Evolutionary conservation across 2,329 filamentous ascomycete genomes (phyloP), one percentile per base, ranked within the genome.

Genomic region (Neocatenulostroma microsporum): DNA sequence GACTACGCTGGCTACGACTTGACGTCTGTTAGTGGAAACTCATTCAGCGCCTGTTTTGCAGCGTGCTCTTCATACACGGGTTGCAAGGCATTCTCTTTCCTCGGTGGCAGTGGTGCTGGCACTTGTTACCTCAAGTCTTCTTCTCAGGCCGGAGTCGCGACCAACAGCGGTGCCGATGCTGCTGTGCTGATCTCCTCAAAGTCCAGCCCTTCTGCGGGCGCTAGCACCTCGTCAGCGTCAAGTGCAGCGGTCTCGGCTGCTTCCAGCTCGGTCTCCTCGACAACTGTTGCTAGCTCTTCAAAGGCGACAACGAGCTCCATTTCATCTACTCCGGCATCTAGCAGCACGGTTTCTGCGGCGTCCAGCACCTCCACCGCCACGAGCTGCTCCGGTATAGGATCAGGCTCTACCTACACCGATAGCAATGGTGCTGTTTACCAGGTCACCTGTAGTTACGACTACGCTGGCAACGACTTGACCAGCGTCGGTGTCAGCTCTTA

Each of bases 21-120:
- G 5, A 13, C 18, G 5, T 24, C 15, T 5, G 13, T 14, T 9
- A 15, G 15, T 12, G 40, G 20, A 18, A 30, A 21, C 9, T 32
- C 18, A 4, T 45, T 42, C 21, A 25, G 30, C 6, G 39, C 18
- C 18, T 45, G 42, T 25, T 41, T 46, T 28, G 24, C 23, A n/a
- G 24, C 29, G 20, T 51, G 48, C 32, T 38, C 40, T 24, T 25
- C 30, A 15, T 41, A 25, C n/a, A 17, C 37, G 14, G 34, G 36
- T 13, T 51, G 48, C 26, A 35, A 35, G 12, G 47, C 41, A 3
- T 48, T 46, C 38, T 23, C 47, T 8, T 51, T 42, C 36, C 21
- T 42, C 10, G 42, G 43, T 15, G 41, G 37, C 24, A 36, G 35
- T 10, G 42, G 39, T 11, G 33, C 37, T 20, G 45, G 44, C 5